Percentiles rank a stretch among this genome's conserved stretches.
These are phyloP conservation scores for Nannizziopsis barbatae DNA, from an alignment of 2,329 filamentous ascomycete species.

Conservation along the genomic window DNA sequence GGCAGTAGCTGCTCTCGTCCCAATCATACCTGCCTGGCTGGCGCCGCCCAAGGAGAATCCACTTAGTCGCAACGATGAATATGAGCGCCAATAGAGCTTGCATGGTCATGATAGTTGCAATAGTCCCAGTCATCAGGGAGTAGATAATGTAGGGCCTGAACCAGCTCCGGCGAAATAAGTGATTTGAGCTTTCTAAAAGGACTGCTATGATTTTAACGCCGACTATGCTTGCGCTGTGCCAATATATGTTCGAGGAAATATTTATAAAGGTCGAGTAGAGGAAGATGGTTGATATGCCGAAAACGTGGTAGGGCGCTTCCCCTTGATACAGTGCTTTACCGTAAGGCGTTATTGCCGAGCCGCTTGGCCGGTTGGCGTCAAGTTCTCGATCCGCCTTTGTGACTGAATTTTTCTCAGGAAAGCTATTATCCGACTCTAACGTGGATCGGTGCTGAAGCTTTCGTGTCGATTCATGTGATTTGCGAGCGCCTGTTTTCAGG, in stretches of 20 bases:
- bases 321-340: constrained; percentile 1
- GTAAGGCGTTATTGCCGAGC: background rate
- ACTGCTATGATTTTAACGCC: background rate
- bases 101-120: background rate
- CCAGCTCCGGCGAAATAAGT: background rate
- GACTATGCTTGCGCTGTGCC: background rate
- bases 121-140: background rate
- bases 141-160: constrained; percentile 2
- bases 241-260: background rate
- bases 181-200: background rate
- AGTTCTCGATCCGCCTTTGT: background rate
- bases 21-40: background rate
- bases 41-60: constrained; percentile 3
- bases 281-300: background rate
- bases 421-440: no score
- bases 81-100: background rate
- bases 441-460: no score
- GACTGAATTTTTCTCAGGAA: no score
- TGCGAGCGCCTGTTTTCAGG: background rate
- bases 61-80: constrained; percentile 2
- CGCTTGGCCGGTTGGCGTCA: background rate
- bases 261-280: background rate
- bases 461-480: background rate
- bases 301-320: background rate
- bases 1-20: constrained; percentile 7